Evolutionary conservation across 139 green algal species (phyloP), one percentile per base, ranked within the genome.

Genomic region (Picochlorum sp.): DNA sequence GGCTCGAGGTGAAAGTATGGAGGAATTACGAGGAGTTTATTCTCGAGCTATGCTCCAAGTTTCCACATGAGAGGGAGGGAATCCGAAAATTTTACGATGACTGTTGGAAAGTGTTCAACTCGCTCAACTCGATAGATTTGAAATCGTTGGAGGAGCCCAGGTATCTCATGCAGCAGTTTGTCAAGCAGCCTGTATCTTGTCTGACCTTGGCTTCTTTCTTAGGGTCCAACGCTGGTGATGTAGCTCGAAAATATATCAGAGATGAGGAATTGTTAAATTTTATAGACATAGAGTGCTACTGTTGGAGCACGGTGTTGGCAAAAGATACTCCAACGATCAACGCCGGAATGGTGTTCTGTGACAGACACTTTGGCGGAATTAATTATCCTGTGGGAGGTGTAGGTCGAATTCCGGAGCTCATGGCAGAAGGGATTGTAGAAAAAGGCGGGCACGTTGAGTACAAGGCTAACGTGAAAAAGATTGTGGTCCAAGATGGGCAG

Each of bases 211-310:
- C 86, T 1, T 83, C 71, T 24, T 92, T 84, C 68, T 68, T 95
- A 38, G 72, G 80, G 21, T 72, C 78, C 61, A 98, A 97, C 77
- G 81, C 87, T 10, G 90, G 90, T 59, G 88, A 95, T 44, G 75
- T 93, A 31, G 87, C 91, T 0, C 71, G 90, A 23, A 80, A 81
- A 56, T 73, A 93, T 73, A 96, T 97, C 71, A 89, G 66, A 58
- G 91, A 98, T 68, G 71, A 82, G 8, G 82, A 92, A 76, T 81
- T 97, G 52, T 85, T 98, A 20, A 70, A 63, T 20, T 96, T 96
- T 77, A 96, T 98, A 50, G 92, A 98, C 75, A 83, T 94, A 16
- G 92, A 97, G 82, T 97, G 92, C 86, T 97, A 87, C 76, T 91
- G 88, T 68, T 97, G 90, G 86, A 89, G 76, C 66, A 97, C 91